phyloP scores from a whole-genome alignment of 345 rosid species.

The Eucalyptus pauciflora region DNA sequence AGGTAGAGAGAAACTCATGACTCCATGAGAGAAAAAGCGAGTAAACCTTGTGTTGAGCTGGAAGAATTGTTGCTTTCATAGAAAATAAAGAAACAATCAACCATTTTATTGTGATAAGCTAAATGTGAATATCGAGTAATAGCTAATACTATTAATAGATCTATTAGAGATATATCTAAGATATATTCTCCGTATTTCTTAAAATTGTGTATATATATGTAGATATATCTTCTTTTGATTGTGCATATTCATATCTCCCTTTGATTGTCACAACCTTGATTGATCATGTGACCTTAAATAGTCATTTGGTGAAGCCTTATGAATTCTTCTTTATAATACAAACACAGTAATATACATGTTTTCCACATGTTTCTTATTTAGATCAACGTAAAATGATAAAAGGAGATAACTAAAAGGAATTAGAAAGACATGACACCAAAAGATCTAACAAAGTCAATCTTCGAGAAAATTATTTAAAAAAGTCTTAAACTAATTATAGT shows the following conservation, averaged over 20 bases:
- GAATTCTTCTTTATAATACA: neutral
- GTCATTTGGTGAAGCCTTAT: neutral
- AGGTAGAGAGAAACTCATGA: too few species aligned
- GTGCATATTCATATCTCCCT: neutral
- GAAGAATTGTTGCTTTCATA: neutral
- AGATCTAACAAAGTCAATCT: neutral
- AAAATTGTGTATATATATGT: neutral
- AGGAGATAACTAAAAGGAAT: neutral
- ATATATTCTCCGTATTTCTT: neutral
- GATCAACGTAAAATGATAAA: neutral
- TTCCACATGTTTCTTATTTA: neutral
- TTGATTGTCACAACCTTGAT: neutral
- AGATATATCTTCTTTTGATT: neutral
- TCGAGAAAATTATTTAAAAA: accelerated
- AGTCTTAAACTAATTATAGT: neutral
- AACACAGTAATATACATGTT: neutral
- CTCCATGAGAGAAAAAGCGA: too few species aligned
- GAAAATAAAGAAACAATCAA: neutral
- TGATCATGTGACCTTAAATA: neutral
- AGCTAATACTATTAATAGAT: neutral
- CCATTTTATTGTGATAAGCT: neutral
- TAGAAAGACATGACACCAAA: neutral
- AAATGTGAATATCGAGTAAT: neutral
- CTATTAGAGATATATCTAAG: neutral
- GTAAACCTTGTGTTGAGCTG: neutral